These are phyloP conservation scores for Boletus eberwhitei DNA, from an alignment of 768 basidiomycete genomes.

Conservation along the genomic window DNA sequence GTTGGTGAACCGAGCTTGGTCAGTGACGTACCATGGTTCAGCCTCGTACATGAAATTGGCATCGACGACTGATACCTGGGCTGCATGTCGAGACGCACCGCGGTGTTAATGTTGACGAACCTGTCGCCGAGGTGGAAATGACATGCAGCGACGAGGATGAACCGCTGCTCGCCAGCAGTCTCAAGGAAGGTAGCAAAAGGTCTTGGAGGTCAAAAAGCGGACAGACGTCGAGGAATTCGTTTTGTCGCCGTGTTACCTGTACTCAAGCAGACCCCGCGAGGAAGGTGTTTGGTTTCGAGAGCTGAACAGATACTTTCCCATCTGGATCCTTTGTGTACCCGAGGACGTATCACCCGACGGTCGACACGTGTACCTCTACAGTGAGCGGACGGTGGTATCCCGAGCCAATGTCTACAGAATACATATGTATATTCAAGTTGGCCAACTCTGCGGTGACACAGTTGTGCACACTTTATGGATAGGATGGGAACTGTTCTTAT, in stretches of 20 bases:
- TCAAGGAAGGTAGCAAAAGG: not conserved
- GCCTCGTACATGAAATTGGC: too few relatives aligned
- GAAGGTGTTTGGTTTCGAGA: constrained; percentile 68
- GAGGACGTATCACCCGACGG: constrained; percentile 48
- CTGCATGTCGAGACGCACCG: too few relatives aligned
- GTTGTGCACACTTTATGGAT: constrained; percentile 11
- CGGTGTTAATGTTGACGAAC: too few relatives aligned
- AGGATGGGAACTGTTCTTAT: constrained; percentile 14
- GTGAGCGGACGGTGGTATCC: constrained; percentile 49
- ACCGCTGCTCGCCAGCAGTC: too few relatives aligned
- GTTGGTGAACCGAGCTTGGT: too few relatives aligned
- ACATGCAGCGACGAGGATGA: constrained; percentile 18
- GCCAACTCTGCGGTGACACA: not conserved
- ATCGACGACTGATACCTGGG: too few relatives aligned
- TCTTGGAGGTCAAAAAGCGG: not conserved
- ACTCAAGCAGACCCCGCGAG: constrained; percentile 65
- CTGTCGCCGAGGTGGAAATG: too few relatives aligned
- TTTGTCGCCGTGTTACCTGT: constrained; percentile 46
- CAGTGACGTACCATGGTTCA: too few relatives aligned
- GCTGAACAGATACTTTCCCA: constrained; percentile 45
- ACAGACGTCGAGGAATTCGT: constrained; percentile 29
- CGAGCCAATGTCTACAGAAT: constrained; percentile 46
- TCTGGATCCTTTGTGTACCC: constrained; percentile 16
- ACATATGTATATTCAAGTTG: not conserved
- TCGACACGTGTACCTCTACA: constrained; percentile 63